These are phyloP conservation scores for Pinus albicaulis DNA, from an alignment of 75 land plant genomes.

Conservation along the genomic window DNA sequence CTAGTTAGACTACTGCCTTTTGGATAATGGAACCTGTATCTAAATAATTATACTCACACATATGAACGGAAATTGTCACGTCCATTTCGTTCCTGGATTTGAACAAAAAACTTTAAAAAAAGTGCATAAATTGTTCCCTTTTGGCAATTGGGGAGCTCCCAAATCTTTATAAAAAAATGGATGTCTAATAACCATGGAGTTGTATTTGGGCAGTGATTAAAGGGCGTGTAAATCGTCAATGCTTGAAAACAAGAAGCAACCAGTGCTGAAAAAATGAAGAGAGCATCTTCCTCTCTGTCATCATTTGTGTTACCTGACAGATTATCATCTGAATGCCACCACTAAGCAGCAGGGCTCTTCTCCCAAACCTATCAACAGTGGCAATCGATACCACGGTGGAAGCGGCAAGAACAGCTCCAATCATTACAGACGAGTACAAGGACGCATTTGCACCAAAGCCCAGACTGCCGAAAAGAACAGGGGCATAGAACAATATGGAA, in stretches of 20 bases:
- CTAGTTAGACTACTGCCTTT: too few species aligned
- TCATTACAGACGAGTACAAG: slow-evolving; percentile 63
- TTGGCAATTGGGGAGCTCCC: not conserved
- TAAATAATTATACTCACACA: too few species aligned
- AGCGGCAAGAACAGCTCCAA: slow-evolving; percentile 47
- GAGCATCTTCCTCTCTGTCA: slow-evolving; percentile 32
- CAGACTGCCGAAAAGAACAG: slow-evolving; percentile 78
- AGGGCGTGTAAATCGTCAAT: not conserved
- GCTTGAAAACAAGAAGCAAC: too few species aligned
- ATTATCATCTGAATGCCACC: slow-evolving; percentile 79
- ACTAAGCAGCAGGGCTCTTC: slow-evolving; percentile 63
- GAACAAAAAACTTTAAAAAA: too few species aligned
- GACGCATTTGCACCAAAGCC: slow-evolving; percentile 72
- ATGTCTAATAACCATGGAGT: not conserved
- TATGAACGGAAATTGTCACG: too few species aligned
- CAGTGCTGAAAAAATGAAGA: too few species aligned
- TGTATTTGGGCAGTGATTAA: not conserved
- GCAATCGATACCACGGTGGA: slow-evolving; percentile 59
- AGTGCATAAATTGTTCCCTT: not conserved
- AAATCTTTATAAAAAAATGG: slow-evolving; percentile 10
- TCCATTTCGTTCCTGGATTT: not conserved
- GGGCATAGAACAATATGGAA: slow-evolving; percentile 85
- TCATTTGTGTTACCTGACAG: slow-evolving; percentile 44
- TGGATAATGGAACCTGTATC: too few species aligned
- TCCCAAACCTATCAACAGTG: slow-evolving; percentile 63